Base-by-base conservation (phyloP, 169 alveolate genomes). In the Perkinsus chesapeaki region DNA sequence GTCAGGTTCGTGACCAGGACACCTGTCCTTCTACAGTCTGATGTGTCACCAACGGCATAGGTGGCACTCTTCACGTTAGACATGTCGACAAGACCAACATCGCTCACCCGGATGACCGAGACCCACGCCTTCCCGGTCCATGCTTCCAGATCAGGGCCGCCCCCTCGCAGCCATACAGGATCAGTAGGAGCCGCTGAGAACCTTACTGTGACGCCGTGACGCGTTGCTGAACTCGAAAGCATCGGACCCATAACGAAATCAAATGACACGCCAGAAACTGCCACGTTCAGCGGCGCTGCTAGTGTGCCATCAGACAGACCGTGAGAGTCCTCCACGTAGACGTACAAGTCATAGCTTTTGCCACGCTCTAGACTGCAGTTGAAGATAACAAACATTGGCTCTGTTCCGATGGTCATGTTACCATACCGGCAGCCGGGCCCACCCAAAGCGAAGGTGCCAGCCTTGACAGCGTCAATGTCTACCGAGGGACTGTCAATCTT, bases 371-470 rank as follows among this genome's bases (percentile, higher is more conserved):
- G 82, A 16, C 82, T 60, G 82, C 82, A 60, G 82, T 60, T 60
- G 82, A 60, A 60, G 1, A 60, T 60, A 16, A 60, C 82, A 16
- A 20, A 60, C 31, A 60, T 0, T 27, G 31, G 82, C 7, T 7
- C 31, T 9, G 82, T 5, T 1, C 31, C 82, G 82, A 60, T 60
- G 82, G 31, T 60, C 82, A 60, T 60, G 82, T 60, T 60, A 60
- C 27, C 36, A 34, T 60, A 60, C 82, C 93, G 90, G 36, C 93
- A 91, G 36, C 48, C 39, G 43, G 91, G 60, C 37, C 48, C 93
- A 16, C 93, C 93, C 39, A 47, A 5, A 0, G 93, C 90, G 36
- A 27, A 91, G 91, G 39, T 91, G n/a, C 93, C 93, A 19, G 93
- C 93, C 39, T 91, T 91, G 43, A 91, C 91, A 39, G 93, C 91